These are phyloP conservation scores for Serendipita sp. DNA, from an alignment of 768 basidiomycete genomes.

Conservation along the genomic window DNA sequence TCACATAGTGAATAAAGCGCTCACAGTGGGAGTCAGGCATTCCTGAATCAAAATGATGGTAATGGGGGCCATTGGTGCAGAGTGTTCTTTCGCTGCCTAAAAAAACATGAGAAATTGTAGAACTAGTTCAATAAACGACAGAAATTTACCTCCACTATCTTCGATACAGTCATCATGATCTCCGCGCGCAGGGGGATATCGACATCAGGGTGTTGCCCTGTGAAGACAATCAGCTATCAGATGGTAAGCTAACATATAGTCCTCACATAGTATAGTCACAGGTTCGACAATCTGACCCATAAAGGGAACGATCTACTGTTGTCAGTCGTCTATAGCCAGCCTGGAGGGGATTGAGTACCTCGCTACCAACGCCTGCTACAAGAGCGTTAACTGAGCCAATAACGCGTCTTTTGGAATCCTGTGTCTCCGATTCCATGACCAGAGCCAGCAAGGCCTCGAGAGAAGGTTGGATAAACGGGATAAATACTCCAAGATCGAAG, in stretches of 20 bases:
- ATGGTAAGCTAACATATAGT: constrained; percentile 2
- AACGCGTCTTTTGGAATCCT: constrained; percentile 65
- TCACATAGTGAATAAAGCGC: constrained; percentile 12
- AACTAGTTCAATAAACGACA: background rate
- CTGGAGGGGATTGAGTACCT: constrained; percentile 17
- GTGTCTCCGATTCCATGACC: constrained; percentile 52
- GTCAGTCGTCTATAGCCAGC: background rate
- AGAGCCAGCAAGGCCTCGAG: constrained; percentile 53
- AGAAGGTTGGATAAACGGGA: constrained; percentile 45
- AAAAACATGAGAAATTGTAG: constrained; percentile 4
- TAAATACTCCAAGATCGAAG: constrained; percentile 46
- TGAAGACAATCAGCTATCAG: background rate
- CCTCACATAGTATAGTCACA: constrained; percentile 56
- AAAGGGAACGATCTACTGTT: constrained; percentile 46
- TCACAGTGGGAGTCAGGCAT: constrained; percentile 41
- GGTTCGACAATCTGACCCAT: constrained; percentile 42
- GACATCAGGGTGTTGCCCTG: constrained; percentile 52
- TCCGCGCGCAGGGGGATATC: constrained; percentile 58
- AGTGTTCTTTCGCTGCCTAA: constrained; percentile 52
- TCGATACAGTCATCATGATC: constrained; percentile 51
- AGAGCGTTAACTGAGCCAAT: constrained; percentile 50
- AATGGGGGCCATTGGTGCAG: constrained; percentile 34
- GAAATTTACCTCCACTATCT: constrained; percentile 42
- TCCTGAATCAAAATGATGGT: constrained; percentile 50
- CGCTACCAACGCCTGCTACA: constrained; percentile 32